Percentiles rank a stretch among this genome's conserved stretches.
These are phyloP conservation scores for Arachnomyces sp. DNA, from an alignment of 2,329 filamentous ascomycete species.

Conservation along the genomic window DNA sequence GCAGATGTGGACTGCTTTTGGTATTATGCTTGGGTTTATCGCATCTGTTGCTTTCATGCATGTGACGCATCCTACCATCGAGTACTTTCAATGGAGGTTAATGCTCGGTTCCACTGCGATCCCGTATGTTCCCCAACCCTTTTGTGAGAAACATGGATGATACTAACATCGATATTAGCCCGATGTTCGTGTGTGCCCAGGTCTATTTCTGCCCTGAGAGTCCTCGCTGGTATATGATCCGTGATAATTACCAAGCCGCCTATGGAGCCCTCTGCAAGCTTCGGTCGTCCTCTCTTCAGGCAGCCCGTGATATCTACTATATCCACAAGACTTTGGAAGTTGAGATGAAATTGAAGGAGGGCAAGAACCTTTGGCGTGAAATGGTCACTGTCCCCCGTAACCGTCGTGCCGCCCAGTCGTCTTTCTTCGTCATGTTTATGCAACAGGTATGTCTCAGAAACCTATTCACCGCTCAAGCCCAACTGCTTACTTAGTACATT, in stretches of 20 bases:
- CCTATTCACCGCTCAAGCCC: too few species aligned
- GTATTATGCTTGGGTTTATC: slow-evolving; percentile 28
- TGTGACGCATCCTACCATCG: slow-evolving; percentile 19
- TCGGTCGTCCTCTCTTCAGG: slow-evolving; percentile 45
- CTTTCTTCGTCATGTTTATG: slow-evolving; percentile 58
- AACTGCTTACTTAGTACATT: too few species aligned
- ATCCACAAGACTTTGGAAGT: slow-evolving; percentile 51
- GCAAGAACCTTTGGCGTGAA: slow-evolving; percentile 45
- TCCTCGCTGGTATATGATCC: slow-evolving; percentile 42
- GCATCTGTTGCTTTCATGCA: slow-evolving; percentile 34
- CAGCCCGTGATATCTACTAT: slow-evolving; percentile 50
- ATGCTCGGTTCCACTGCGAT: slow-evolving; percentile 38
- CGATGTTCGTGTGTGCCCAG: slow-evolving; percentile 46
- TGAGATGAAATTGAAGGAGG: slow-evolving; percentile 46
- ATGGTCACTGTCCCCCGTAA: slow-evolving; percentile 56
- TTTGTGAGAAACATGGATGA: neutral
- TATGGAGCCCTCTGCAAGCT: slow-evolving; percentile 42
- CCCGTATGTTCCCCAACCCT: slow-evolving; percentile 27
- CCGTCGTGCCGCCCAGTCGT: slow-evolving; percentile 49
- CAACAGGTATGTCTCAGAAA: too few species aligned
- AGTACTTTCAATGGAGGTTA: slow-evolving; percentile 31
- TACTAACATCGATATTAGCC: slow-evolving; percentile 15
- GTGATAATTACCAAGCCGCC: slow-evolving; percentile 36
- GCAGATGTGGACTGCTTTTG: slow-evolving; percentile 21
- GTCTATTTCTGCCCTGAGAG: slow-evolving; percentile 59